Conservation (phyloP, 257 asterid species). For the Solanum clarkiae region DNA sequence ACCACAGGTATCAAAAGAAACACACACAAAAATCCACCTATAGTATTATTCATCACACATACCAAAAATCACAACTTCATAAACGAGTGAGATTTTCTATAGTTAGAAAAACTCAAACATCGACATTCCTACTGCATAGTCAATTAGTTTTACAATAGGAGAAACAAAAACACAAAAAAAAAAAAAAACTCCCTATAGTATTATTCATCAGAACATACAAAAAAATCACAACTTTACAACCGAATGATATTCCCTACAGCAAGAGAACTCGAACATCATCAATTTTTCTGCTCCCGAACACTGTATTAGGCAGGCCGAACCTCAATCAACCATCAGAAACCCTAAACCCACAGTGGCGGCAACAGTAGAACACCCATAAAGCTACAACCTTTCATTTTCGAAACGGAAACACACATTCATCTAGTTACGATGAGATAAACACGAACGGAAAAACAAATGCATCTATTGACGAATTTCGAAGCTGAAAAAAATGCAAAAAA, state of each 20-base stretch:
- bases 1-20: no score
- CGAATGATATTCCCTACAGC: not conserved
- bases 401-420: not conserved
- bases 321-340: conserved; percentile 10
- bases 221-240: not conserved
- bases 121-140: not conserved
- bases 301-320: not conserved
- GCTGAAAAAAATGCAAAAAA: not conserved
- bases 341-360: conserved; percentile 32
- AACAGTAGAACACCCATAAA: not conserved
- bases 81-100: not conserved
- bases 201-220: not conserved
- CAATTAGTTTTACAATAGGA: not conserved
- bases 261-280: not conserved
- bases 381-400: conserved; percentile 21
- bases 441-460: not conserved
- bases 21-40: not conserved
- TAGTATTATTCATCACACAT: not conserved
- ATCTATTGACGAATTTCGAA: not conserved
- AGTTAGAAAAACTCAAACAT: not conserved
- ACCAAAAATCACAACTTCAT: not conserved
- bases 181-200: not conserved
- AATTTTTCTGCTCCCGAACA: not conserved
- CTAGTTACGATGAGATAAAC: not conserved
- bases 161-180: not conserved